Evolutionary conservation across 306 rosid species (phyloP).

Genomic region (Morella rubra): DNA sequence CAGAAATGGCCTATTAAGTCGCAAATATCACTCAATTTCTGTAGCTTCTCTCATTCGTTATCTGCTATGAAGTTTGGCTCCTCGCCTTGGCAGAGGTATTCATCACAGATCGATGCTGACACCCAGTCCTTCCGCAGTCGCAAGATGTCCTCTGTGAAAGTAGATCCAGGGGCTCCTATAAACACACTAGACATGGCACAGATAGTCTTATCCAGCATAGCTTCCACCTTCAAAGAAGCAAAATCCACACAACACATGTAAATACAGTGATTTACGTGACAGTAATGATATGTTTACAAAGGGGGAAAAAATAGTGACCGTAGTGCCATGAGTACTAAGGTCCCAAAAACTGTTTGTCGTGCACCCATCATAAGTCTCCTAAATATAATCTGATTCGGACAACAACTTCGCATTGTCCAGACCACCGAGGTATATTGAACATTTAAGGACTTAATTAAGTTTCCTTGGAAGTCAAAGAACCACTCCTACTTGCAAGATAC

Average conservation of each 20-base stretch:
- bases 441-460: neutral
- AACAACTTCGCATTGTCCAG: slow-evolving; percentile 8
- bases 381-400: neutral
- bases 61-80: slow-evolving; percentile 78
- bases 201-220: slow-evolving; percentile 97
- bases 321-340: neutral
- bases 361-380: neutral
- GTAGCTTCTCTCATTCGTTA: slow-evolving; percentile 51
- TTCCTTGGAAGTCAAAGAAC: neutral
- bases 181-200: slow-evolving; percentile 88
- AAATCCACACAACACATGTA: slow-evolving; percentile 24
- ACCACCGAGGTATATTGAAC: neutral
- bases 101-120: slow-evolving; percentile 80
- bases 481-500: neutral
- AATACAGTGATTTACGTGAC: slow-evolving; percentile 11
- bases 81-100: slow-evolving; percentile 93
- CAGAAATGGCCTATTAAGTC: slow-evolving; percentile 19
- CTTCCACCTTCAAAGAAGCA: slow-evolving; percentile 68
- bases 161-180: slow-evolving; percentile 93
- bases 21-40: slow-evolving; percentile 9
- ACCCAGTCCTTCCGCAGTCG: slow-evolving; percentile 92
- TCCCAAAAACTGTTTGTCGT: neutral
- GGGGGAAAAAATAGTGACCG: too few species aligned
- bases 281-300: too few species aligned
- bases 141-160: slow-evolving; percentile 92